These are phyloP conservation scores for Chaetomiaceae sp. DNA, from an alignment of 2,329 filamentous ascomycete genomes.

Conservation along the genomic window DNA sequence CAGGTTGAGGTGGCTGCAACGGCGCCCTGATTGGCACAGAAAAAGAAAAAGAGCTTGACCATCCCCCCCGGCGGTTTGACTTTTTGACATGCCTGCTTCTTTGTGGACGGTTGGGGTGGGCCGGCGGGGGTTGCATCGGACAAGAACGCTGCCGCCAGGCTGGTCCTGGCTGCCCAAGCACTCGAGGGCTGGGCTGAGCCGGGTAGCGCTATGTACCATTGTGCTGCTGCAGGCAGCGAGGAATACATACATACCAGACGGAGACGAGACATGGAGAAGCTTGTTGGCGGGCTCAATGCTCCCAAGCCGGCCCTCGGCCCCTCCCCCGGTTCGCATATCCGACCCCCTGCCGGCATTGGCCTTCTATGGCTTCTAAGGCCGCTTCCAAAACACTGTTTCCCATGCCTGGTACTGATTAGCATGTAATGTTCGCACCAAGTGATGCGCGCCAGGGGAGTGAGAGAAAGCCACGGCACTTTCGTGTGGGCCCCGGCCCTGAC, in stretches of 20 bases:
- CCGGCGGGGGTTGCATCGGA: conserved; percentile 12
- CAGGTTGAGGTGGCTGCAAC: background rate
- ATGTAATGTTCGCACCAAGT: background rate
- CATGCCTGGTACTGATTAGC: background rate
- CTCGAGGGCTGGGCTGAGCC: background rate
- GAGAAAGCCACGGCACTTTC: conserved; percentile 20
- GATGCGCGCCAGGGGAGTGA: conserved; percentile 7
- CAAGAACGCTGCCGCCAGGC: conserved; percentile 8
- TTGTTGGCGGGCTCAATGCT: background rate
- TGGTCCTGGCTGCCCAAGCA: conserved; percentile 7
- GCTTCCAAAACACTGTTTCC: conserved; percentile 22
- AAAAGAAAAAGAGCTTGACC: background rate
- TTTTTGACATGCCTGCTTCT: conserved; percentile 1
- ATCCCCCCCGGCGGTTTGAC: background rate
- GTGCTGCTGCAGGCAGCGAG: no score
- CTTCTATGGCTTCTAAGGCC: conserved; percentile 23
- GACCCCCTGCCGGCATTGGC: conserved; percentile 13
- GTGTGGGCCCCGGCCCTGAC: conserved; percentile 8
- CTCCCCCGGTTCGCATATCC: background rate
- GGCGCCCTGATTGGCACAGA: background rate
- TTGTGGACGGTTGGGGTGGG: background rate
- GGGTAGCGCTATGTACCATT: no score
- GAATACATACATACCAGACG: no score
- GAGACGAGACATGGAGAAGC: no score
- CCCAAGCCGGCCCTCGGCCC: background rate